Evolutionary conservation across 805 yeast species (phyloP), one percentile per base, ranked within the genome.

Genomic region (Wickerhamiella sergipiensis): DNA sequence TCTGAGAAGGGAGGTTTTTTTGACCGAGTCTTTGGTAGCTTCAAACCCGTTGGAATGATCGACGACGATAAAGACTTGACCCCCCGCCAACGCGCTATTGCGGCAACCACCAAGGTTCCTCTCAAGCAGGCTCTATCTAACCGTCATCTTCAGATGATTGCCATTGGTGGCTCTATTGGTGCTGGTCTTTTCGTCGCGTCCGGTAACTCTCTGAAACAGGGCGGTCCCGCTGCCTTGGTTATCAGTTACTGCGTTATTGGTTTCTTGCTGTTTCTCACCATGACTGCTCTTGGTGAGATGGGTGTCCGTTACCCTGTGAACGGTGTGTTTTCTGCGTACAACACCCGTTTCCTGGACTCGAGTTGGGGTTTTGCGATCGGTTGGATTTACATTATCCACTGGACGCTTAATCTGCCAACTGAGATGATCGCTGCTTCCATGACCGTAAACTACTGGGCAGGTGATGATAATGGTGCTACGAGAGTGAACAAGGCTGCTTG

Each of bases 131-230:
- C 72, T 12, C 69, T 73, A 49, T 66, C 64, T 56, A 59, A 70
- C 10, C 72, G 88, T 60, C 88, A 82, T 64, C 68, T 83, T 59
- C 78, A 80, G 55, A 77, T 83, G 82, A 81, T 82, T 58, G 81
- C 86, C 40, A 72, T 83, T 43, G 85, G 85, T 36, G 83, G 85
- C 38, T 78, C 83, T 56, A 78, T 81, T 48, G 89, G 89, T 57
- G 81, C 87, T 1, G 88, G 89, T 61, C 67, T 82, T 50, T 77
- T 83, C 57, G 80, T 83, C 47, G 87, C 88, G 59, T 71, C 80
- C 10, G 86, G 85, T 46, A 64, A 69, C 17, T 75, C 83, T 1
- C 71, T 83, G 55, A 61, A 66, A 38, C 64, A 68, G 6, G 71
- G 70, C n/a, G 89, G 88, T 39, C 85, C 86, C 2, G 83, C 74